Percentiles rank a stretch among this genome's conserved stretches.
phyloP scores from a whole-genome alignment of 2,329 filamentous ascomycete genomes.

The Grosmannia serpens region DNA sequence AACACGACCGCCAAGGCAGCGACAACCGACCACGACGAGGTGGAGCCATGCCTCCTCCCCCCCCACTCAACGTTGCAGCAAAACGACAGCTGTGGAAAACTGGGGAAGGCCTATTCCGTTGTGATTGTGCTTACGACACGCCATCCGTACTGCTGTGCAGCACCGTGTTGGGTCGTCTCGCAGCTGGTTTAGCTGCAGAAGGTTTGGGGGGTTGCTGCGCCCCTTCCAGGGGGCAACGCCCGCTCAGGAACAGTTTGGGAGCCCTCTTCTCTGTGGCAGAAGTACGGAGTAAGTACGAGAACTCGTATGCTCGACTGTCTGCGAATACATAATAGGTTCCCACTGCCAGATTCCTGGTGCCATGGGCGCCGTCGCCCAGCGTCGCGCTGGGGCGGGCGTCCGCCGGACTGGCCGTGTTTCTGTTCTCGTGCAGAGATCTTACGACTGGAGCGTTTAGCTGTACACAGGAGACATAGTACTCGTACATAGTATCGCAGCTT shows the following conservation, averaged over 20 bases:
- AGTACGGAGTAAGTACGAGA: too few relatives aligned
- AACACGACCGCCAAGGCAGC: not conserved
- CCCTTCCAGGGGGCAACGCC: not conserved
- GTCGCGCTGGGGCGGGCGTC: not conserved
- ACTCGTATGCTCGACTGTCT: too few relatives aligned
- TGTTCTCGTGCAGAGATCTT: not conserved
- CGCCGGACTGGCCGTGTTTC: not conserved
- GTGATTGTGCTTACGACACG: not conserved
- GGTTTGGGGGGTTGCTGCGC: too few relatives aligned
- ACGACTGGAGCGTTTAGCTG: too few relatives aligned
- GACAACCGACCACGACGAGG: not conserved
- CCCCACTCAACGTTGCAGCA: constrained; percentile 4
- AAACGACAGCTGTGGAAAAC: constrained; percentile 1
- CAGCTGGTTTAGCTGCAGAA: too few relatives aligned
- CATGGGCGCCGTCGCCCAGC: not conserved
- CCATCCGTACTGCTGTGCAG: not conserved
- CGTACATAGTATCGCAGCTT: too few relatives aligned
- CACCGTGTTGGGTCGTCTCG: not conserved
- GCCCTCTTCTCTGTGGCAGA: too few relatives aligned
- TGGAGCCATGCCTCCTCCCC: not conserved
- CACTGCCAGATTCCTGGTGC: too few relatives aligned
- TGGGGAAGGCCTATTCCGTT: constrained; percentile 1
- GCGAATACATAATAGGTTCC: too few relatives aligned
- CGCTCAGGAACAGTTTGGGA: not conserved
- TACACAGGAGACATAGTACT: too few relatives aligned